A percentile compares a stretch with the other conserved stretches of the same genome.
These are phyloP conservation scores for Tubosaeta brunneosetosa DNA, from an alignment of 768 basidiomycete species.

Conservation along the genomic window DNA sequence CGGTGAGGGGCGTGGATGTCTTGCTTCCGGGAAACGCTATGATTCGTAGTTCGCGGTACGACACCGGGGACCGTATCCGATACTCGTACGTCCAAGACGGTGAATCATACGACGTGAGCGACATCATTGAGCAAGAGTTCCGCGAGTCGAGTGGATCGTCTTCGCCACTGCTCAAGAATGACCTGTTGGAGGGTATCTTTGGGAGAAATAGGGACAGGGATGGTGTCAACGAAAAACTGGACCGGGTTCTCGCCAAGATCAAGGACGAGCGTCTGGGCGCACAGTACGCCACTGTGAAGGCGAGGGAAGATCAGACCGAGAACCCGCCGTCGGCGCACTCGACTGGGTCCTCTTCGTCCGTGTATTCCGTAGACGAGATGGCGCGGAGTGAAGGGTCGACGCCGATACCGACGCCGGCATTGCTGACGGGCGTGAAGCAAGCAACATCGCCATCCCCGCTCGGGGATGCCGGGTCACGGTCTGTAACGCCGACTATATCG, in stretches of 20 bases:
- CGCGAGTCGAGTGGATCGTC: conserved; percentile 41
- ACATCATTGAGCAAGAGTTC: conserved; percentile 89
- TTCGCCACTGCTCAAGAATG: conserved; percentile 36
- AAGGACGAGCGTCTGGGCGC: conserved; percentile 52
- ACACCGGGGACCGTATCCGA: conserved; percentile 67
- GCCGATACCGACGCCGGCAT: conserved; percentile 31
- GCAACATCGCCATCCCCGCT: conserved; percentile 19
- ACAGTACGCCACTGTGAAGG: conserved; percentile 17
- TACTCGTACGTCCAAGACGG: conserved; percentile 96
- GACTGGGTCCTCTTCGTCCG: conserved; percentile 39
- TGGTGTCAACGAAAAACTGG: conserved; percentile 62
- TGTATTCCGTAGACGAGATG: conserved; percentile 52
- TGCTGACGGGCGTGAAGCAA: conserved; percentile 13
- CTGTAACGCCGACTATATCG: conserved; percentile 24
- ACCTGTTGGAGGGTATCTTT: conserved; percentile 65
- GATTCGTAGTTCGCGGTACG: conserved; percentile 77
- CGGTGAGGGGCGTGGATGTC: conserved; percentile 84
- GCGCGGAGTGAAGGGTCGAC: conserved; percentile 21
- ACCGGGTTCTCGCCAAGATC: conserved; percentile 72
- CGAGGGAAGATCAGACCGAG: conserved; percentile 16
- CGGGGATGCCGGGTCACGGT: conserved; percentile 20
- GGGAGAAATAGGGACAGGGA: conserved; percentile 57
- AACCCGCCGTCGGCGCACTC: conserved; percentile 26
- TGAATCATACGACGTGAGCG: conserved; percentile 89
- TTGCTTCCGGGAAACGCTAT: conserved; percentile 79